Evolutionary conservation across 805 yeast species (phyloP).

Genomic region (Komagataella pastoris): DNA sequence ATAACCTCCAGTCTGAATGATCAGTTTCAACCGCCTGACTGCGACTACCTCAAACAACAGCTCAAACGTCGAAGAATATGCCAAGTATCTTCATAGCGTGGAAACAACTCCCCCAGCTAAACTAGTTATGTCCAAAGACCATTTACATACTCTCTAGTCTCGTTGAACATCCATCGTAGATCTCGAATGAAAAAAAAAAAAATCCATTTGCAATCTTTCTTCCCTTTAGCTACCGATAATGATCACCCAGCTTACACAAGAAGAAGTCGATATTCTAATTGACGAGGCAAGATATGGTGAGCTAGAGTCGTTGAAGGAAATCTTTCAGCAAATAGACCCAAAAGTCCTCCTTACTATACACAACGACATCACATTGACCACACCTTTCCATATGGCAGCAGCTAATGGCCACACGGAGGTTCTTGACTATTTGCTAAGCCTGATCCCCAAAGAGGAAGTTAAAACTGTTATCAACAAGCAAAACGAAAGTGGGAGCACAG

Average conservation of each 20-base stretch:
- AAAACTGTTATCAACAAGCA: slow-evolving; percentile 30
- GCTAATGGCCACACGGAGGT: slow-evolving; percentile 83
- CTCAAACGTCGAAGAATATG: neutral
- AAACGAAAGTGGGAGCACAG: slow-evolving; percentile 84
- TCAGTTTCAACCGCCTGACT: neutral
- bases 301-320: slow-evolving; percentile 54
- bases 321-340: slow-evolving; percentile 47
- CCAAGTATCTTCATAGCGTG: neutral
- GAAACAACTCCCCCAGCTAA: no score
- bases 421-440: slow-evolving; percentile 41
- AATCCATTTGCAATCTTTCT: neutral
- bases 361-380: slow-evolving; percentile 53
- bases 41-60: neutral
- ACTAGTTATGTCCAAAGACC: no score
- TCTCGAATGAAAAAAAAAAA: neutral
- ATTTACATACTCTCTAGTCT: neutral
- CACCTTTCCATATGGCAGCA: slow-evolving; percentile 89
- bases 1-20: neutral
- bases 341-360: slow-evolving; percentile 27
- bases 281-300: slow-evolving; percentile 87
- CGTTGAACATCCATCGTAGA: neutral
- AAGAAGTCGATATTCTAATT: slow-evolving; percentile 72
- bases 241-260: slow-evolving; percentile 33
- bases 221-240: slow-evolving; percentile 2
- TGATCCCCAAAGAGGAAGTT: slow-evolving; percentile 31